Conservation (phyloP, 2,329 filamentous ascomycete species). For the Trichoderma hamatum region DNA sequence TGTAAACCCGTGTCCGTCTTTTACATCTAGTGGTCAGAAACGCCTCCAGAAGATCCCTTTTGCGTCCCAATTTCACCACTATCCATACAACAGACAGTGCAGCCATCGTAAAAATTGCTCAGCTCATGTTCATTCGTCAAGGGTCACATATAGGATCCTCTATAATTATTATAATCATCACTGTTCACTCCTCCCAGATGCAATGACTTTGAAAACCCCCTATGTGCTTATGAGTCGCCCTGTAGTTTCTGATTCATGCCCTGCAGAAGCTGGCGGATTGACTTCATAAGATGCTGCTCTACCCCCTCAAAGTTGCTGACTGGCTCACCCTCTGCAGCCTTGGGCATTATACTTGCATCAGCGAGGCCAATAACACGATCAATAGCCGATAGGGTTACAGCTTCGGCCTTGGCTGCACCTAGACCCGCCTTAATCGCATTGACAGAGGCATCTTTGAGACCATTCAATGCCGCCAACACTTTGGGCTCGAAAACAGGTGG, state of each 20-base stretch:
- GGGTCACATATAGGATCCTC: neutral
- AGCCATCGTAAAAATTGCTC: neutral
- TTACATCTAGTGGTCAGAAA: conserved; percentile 6
- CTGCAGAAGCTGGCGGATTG: conserved; percentile 44
- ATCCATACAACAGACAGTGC: neutral
- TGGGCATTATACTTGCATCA: conserved; percentile 46
- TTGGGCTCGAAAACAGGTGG: conserved; percentile 44
- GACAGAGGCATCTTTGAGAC: conserved; percentile 52
- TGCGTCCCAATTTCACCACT: neutral
- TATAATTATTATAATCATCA: neutral
- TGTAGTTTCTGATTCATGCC: conserved; percentile 47
- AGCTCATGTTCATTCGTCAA: conserved; percentile 2
- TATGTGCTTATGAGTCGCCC: conserved; percentile 19
- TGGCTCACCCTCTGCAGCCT: conserved; percentile 39
- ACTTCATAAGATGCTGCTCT: conserved; percentile 48
- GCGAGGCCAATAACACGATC: conserved; percentile 54
- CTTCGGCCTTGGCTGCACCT: conserved; percentile 49
- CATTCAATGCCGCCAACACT: conserved; percentile 47
- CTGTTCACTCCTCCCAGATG: neutral
- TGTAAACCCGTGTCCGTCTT: conserved; percentile 8
- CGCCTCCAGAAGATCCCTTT: conserved; percentile 9
- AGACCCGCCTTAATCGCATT: conserved; percentile 47
- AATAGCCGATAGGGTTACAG: conserved; percentile 53
- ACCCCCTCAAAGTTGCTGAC: conserved; percentile 44
- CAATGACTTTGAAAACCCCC: neutral